phyloP scores from a whole-genome alignment of 495 filamentous ascomycete genomes.

The Xylaria curta region DNA sequence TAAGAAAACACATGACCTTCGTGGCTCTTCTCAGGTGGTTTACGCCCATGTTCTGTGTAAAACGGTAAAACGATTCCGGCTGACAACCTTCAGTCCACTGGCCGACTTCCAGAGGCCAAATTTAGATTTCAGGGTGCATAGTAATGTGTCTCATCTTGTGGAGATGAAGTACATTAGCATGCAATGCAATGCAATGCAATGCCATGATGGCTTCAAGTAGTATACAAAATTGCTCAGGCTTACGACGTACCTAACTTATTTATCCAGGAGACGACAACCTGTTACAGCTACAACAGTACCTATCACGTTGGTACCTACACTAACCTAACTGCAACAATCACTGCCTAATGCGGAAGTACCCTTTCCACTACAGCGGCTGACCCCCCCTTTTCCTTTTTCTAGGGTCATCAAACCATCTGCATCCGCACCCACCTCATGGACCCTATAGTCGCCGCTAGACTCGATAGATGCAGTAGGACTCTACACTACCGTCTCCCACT shows the following conservation, averaged over 20 bases:
- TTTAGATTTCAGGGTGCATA: conserved; percentile 22
- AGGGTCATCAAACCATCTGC: conserved; percentile 23
- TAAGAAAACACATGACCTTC: not conserved
- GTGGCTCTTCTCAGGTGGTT: not conserved
- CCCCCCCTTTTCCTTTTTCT: conserved; percentile 16
- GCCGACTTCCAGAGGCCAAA: not conserved
- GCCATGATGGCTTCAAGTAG: conserved; percentile 11
- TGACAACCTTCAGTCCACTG: conserved; percentile 1
- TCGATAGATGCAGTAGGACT: conserved; percentile 20
- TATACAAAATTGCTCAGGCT: conserved; percentile 3
- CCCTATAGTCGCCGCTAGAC: conserved; percentile 21
- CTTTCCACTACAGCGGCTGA: conserved; percentile 16
- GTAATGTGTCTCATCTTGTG: conserved; percentile 16
- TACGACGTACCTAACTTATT: not conserved
- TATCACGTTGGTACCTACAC: not conserved
- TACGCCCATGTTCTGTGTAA: not conserved
- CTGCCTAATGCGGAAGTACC: conserved; percentile 24
- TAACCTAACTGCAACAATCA: not conserved
- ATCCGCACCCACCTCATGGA: conserved; percentile 24
- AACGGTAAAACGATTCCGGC: not conserved
- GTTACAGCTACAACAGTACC: not conserved
- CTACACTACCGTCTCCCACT: conserved; percentile 15
- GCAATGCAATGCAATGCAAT: conserved; percentile 17
- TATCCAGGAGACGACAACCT: not conserved
- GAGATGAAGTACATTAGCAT: not conserved